phyloP scores from a whole-genome alignment of 805 yeast species.

The Metschnikowia koreensis region DNA sequence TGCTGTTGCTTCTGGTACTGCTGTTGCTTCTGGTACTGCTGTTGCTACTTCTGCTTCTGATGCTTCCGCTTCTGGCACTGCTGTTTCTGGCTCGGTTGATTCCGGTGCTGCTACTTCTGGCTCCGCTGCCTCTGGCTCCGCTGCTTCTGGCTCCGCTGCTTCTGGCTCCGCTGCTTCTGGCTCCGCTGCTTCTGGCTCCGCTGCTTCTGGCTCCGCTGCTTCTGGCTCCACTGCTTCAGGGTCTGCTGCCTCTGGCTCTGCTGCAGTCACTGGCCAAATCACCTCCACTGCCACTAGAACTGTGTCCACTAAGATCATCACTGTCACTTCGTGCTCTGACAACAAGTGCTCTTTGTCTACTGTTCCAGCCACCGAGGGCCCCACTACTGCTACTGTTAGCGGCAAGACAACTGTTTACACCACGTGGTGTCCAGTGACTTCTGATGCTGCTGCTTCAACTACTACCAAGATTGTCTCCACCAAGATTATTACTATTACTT shows the following conservation, averaged over 20 bases:
- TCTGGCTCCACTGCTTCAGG: neutral
- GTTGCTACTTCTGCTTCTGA: neutral
- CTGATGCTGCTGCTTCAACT: neutral
- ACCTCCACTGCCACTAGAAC: neutral
- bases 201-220: neutral
- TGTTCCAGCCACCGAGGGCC: slow-evolving; percentile 22
- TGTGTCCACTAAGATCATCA: slow-evolving; percentile 24
- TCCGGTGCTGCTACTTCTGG: neutral
- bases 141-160: neutral
- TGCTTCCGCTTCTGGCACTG: neutral
- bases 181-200: neutral
- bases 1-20: slow-evolving; percentile 1
- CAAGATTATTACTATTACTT: slow-evolving; percentile 29
- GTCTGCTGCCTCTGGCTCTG: neutral
- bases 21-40: neutral
- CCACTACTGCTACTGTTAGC: neutral
- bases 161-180: neutral
- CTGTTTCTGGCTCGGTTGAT: neutral
- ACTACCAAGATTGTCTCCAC: slow-evolving; percentile 9
- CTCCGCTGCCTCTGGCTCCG: neutral
- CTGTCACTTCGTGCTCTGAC: slow-evolving; percentile 6
- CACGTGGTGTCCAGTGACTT: slow-evolving; percentile 35
- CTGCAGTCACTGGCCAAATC: neutral
- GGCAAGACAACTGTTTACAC: slow-evolving; percentile 24
- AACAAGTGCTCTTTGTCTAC: neutral